A percentile compares a stretch with the other conserved stretches of the same genome.
These are phyloP conservation scores for Yamadazyma conglobata DNA, from an alignment of 1,139 yeast species.

Conservation along the genomic window DNA sequence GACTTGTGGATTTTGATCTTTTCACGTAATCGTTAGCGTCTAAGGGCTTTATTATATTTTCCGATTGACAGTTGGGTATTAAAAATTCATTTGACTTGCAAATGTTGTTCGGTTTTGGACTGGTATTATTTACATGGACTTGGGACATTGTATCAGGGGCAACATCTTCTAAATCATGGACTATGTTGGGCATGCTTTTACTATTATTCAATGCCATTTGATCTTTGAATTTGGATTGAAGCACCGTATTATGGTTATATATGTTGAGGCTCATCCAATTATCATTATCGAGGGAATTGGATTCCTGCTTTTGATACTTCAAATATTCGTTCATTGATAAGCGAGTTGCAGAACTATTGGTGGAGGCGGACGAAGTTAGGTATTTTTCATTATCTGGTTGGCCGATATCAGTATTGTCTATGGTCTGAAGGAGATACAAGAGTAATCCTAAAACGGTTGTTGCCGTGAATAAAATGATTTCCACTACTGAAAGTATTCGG, in stretches of 20 bases:
- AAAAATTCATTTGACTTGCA: slow-evolving; percentile 15
- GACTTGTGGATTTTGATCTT: slow-evolving; percentile 28
- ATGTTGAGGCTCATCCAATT: slow-evolving; percentile 16
- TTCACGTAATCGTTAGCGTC: slow-evolving; percentile 12
- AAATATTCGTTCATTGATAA: slow-evolving; percentile 3
- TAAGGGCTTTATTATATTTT: slow-evolving; percentile 9
- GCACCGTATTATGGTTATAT: too few relatives aligned
- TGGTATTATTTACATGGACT: too few relatives aligned
- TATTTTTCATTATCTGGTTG: background rate
- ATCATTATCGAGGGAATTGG: slow-evolving; percentile 7
- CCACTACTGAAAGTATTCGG: slow-evolving; percentile 4
- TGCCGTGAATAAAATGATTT: slow-evolving; percentile 3
- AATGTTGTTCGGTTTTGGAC: too few relatives aligned
- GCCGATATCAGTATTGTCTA: background rate
- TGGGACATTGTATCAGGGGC: too few relatives aligned
- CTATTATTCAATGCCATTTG: slow-evolving; percentile 1
- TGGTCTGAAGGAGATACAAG: slow-evolving; percentile 1
- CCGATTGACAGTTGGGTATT: slow-evolving; percentile 14
- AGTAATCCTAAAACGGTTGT: slow-evolving; percentile 4
- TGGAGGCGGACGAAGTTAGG: slow-evolving; percentile 1
- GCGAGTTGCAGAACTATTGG: slow-evolving; percentile 1
- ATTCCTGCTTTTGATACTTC: slow-evolving; percentile 1
- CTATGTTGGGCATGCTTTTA: slow-evolving; percentile 10
- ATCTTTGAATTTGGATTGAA: slow-evolving; percentile 4
- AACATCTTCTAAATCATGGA: too few relatives aligned